Percentiles rank a stretch among this genome's conserved stretches.
phyloP scores from a whole-genome alignment of 768 basidiomycete genomes.

The Cystobasidium onofrii region DNA sequence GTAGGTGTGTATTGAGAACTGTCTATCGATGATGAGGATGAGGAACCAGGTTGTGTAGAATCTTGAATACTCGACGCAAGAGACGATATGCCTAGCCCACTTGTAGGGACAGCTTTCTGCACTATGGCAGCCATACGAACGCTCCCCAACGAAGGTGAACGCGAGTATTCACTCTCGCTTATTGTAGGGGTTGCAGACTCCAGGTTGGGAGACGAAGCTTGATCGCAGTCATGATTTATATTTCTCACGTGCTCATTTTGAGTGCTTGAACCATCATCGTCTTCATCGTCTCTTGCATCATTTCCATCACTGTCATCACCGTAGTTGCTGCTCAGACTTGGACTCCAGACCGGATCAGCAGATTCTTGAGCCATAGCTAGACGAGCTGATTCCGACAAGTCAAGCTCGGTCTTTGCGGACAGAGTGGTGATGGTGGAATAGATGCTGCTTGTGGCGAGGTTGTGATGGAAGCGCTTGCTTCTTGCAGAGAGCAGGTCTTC shows the following conservation, averaged over 20 bases:
- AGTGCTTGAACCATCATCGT: background rate
- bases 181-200: constrained; percentile 7
- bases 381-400: constrained; percentile 11
- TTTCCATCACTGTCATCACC: background rate
- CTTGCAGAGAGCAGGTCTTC: constrained; percentile 29
- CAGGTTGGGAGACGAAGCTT: background rate
- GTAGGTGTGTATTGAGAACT: background rate
- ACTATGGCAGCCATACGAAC: background rate
- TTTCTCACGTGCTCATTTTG: background rate
- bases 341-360: constrained; percentile 15
- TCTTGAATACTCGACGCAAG: too few relatives aligned
- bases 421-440: constrained; percentile 6
- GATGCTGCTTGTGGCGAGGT: constrained; percentile 5
- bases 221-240: background rate
- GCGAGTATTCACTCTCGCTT: constrained; percentile 13
- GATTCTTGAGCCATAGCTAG: constrained; percentile 25
- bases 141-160: background rate
- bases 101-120: background rate
- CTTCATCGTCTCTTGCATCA: background rate
- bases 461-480: constrained; percentile 12
- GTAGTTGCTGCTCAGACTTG: constrained; percentile 4
- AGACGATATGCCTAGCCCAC: background rate
- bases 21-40: background rate
- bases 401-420: constrained; percentile 10
- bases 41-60: background rate